Evolutionary conservation across 2,329 filamentous ascomycete species (phyloP).

Genomic region (Hymenoscyphus fructigenus): DNA sequence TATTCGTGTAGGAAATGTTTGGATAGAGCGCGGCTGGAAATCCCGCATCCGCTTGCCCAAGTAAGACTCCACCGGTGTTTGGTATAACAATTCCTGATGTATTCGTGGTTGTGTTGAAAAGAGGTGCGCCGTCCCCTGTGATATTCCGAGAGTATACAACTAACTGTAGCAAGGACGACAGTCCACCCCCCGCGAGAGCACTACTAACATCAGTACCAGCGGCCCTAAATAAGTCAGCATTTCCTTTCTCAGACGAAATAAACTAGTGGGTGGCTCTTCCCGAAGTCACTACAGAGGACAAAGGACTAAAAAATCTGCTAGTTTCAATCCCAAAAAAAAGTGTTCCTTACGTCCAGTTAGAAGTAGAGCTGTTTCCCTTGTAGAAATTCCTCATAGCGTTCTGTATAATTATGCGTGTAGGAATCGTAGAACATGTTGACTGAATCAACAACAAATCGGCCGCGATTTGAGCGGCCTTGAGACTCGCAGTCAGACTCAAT

Average conservation of each 20-base stretch:
- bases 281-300: neutral
- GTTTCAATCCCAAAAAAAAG: neutral
- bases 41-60: slow-evolving; percentile 60
- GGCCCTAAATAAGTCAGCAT: slow-evolving; percentile 17
- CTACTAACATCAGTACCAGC: slow-evolving; percentile 67
- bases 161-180: slow-evolving; percentile 62
- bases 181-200: slow-evolving; percentile 60
- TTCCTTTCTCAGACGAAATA: neutral
- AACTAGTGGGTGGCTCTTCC: neutral
- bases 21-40: slow-evolving; percentile 75
- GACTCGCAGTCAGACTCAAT: slow-evolving; percentile 75
- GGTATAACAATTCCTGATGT: slow-evolving; percentile 59
- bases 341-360: slow-evolving; percentile 55
- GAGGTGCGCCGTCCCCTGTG: slow-evolving; percentile 52
- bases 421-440: slow-evolving; percentile 69
- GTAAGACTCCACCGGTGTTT: slow-evolving; percentile 47
- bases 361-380: slow-evolving; percentile 50
- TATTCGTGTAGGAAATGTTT: slow-evolving; percentile 64
- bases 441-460: slow-evolving; percentile 78
- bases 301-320: neutral
- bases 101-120: slow-evolving; percentile 64
- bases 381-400: slow-evolving; percentile 52
- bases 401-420: slow-evolving; percentile 64
- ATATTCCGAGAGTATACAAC: slow-evolving; percentile 70
- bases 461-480: slow-evolving; percentile 80